Base-by-base conservation (phyloP, 768 basidiomycete genomes). In the Agrocybe praecox region DNA sequence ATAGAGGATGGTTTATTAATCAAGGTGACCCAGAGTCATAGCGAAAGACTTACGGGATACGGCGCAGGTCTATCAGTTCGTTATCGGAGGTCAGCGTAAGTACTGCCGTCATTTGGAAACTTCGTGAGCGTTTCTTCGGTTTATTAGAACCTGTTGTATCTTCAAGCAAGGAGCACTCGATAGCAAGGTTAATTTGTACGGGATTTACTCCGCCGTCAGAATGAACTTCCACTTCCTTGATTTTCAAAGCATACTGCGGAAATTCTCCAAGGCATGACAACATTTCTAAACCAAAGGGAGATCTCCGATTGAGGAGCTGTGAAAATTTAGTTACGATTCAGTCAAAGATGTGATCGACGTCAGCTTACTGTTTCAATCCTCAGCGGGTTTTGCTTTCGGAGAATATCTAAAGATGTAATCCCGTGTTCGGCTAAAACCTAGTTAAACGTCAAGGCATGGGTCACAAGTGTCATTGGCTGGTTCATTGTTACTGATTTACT, bases 391-490 rank as follows among this genome's bases (percentile, higher is more conserved):
- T 86, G 84, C 55, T 75, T 76, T 33, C 82, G 74, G 29, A 94
- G 64, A 19, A 72, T 72, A 2, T 76, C 74, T n/a, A 93, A 76
- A 4, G 86, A 82, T 3, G 78, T 80, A 52, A 95, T 83, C 0
- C 88, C 88, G 60, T 88, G 79, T 64, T 88, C 85, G 4, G 88
- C 89, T 19, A 97, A 78, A 14, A 91, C 84, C 87, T 94, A 49
- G 1, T 43, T 36, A 42, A 36, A 32, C 52, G 24, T 33, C 29
- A 17, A 19, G 10, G 46, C 56, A 12, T 56, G 29, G 14, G 32
- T 24, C n/a, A n/a, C n/a, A 8, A 54, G 24, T 22, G 32, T 11
- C 3, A 43, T 23, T 15, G 6, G 10, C 29, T 50, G 21, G 19
- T 14, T 15, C 18, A 26, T 21, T 23, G 18, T 47, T 9, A 29